Conservation (phyloP, 371 early-diverging fungal species). For the Mucor circinelloides region DNA sequence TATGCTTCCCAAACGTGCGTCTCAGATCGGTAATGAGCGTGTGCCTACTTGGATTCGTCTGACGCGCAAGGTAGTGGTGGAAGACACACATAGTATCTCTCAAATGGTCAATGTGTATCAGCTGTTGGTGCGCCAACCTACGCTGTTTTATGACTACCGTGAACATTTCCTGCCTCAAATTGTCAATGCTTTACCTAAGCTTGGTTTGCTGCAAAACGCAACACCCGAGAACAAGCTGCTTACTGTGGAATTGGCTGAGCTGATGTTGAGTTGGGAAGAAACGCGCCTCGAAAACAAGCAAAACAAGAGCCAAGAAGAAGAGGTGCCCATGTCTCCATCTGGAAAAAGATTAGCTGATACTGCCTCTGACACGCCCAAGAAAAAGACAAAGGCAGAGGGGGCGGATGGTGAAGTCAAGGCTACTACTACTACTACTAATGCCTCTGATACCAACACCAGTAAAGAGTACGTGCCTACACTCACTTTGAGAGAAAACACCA, state of each 20-base stretch:
- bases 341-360: slow-evolving; percentile 18
- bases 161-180: slow-evolving; percentile 91
- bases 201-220: slow-evolving; percentile 88
- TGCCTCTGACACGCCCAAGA: slow-evolving; percentile 8
- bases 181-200: slow-evolving; percentile 79
- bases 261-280: slow-evolving; percentile 90
- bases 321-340: background rate
- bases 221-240: slow-evolving; percentile 86
- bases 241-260: slow-evolving; percentile 86
- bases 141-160: slow-evolving; percentile 86
- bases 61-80: slow-evolving; percentile 86
- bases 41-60: slow-evolving; percentile 89
- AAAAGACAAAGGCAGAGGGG: slow-evolving; percentile 13
- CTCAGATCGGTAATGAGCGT: slow-evolving; percentile 36
- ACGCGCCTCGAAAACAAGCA: slow-evolving; percentile 40
- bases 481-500: slow-evolving; percentile 64
- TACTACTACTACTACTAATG: background rate
- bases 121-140: slow-evolving; percentile 84
- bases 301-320: slow-evolving; percentile 1
- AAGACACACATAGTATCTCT: slow-evolving; percentile 87
- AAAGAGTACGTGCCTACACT: slow-evolving; percentile 58
- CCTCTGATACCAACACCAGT: background rate
- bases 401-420: slow-evolving; percentile 7
- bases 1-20: slow-evolving; percentile 83
- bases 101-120: slow-evolving; percentile 91